These are phyloP conservation scores for Candida sithepensis DNA, from an alignment of 805 yeast genomes.

Conservation along the genomic window DNA sequence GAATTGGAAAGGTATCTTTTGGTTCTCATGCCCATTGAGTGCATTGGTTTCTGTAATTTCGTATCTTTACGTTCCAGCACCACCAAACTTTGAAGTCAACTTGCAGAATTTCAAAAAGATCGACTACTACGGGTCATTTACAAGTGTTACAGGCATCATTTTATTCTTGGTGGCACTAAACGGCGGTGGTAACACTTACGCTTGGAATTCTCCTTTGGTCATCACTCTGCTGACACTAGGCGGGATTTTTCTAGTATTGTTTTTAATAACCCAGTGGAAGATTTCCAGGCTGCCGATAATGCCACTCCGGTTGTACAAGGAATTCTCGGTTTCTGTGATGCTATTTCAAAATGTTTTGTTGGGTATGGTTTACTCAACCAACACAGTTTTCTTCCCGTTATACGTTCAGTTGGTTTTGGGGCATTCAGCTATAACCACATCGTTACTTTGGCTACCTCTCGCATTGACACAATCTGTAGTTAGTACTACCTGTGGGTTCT, in stretches of 20 bases:
- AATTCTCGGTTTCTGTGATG: constrained; percentile 33
- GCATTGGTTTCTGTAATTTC: constrained; percentile 30
- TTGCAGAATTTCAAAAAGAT: constrained; percentile 40
- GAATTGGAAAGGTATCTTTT: constrained; percentile 54
- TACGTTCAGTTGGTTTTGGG: constrained; percentile 46
- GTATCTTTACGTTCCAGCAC: constrained; percentile 34
- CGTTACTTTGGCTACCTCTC: constrained; percentile 41
- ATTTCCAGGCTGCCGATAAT: constrained; percentile 50
- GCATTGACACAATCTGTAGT: constrained; percentile 40
- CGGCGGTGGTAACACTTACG: constrained; percentile 58
- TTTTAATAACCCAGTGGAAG: constrained; percentile 49
- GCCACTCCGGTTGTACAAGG: constrained; percentile 43
- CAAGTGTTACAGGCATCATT: constrained; percentile 45
- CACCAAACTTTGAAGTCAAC: constrained; percentile 27
- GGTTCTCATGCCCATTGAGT: constrained; percentile 42
- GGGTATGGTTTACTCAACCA: constrained; percentile 46
- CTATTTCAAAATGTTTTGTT: constrained; percentile 40
- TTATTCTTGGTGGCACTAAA: constrained; percentile 52
- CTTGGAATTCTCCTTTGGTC: constrained; percentile 48
- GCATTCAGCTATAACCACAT: constrained; percentile 35
- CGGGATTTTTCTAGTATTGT: constrained; percentile 35
- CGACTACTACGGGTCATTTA: constrained; percentile 51
- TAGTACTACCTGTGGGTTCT: constrained; percentile 42
- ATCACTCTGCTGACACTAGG: constrained; percentile 43
- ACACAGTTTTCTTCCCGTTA: constrained; percentile 45